Conservation (phyloP, 768 basidiomycete species). For the Neoboletus subvelutipes region DNA sequence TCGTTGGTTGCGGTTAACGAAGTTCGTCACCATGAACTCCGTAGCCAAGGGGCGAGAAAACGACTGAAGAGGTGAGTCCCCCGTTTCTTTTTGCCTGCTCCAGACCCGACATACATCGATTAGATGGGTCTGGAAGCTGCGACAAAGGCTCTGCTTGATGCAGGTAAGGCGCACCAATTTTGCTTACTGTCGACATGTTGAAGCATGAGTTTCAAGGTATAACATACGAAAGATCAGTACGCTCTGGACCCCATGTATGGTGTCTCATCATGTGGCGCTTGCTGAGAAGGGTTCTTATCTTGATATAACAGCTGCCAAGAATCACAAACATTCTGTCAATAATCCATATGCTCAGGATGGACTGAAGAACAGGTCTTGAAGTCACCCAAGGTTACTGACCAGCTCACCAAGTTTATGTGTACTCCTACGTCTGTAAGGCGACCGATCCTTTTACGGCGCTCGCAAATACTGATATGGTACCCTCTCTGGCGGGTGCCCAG, state of each 20-base stretch:
- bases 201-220: conserved; percentile 48
- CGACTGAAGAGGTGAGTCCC: conserved; percentile 59
- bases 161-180: conserved; percentile 42
- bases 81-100: neutral
- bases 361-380: conserved; percentile 64
- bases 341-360: conserved; percentile 85
- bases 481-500: conserved; percentile 31
- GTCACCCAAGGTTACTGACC: conserved; percentile 62
- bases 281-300: neutral
- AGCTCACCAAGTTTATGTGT: conserved; percentile 80
- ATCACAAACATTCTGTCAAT: conserved; percentile 73
- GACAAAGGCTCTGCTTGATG: conserved; percentile 82
- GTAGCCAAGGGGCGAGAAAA: conserved; percentile 63
- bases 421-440: conserved; percentile 74
- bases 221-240: conserved; percentile 78
- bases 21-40: neutral
- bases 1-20: conserved; percentile 51
- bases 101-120: neutral
- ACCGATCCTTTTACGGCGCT: neutral
- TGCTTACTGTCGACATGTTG: conserved; percentile 10
- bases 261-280: neutral
- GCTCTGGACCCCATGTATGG: conserved; percentile 6
- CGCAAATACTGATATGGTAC: neutral
- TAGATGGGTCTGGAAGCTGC: conserved; percentile 53
- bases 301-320: conserved; percentile 61